Evolutionary conservation across 208 protist genomes (phyloP), one percentile per base, ranked within the genome.

Genomic region (Leishmania tropica): DNA sequence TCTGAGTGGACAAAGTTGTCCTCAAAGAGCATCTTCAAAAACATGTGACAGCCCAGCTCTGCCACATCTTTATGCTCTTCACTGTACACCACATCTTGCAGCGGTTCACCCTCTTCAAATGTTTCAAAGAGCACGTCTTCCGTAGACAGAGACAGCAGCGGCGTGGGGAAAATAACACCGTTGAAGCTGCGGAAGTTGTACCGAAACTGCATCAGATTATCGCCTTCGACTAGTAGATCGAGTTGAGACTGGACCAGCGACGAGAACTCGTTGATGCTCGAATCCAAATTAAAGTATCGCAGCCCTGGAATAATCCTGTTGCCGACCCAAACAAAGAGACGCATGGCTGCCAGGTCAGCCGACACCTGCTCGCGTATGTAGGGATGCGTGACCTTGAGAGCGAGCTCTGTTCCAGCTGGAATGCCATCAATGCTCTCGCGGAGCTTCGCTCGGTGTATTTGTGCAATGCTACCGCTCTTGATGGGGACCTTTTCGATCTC

Each of bases 1-100:
- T 99, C 97, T 6, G 95, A 97, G 85, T 99, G 97, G 45, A 98
- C 89, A 89, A 98, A 98, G 81, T 98, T 98, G 87, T 99, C 94
- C 64, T 97, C 86, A 75, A 99, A 97, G 15, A 98, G 89, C 97
- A 99, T 99, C 81, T 98, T 98, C 15, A 99, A 81, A 80, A 98
- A 99, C 88, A 96, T 96, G 73, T 98, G 91, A 73, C 95, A 97
- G 3, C 96, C 96, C 11, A 94, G 65, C 64, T 93, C 87, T 0
- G 96, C 96, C 62, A 98, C 31, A 47, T 94, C 91, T 7, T 79
- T 78, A 47, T 94, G 93, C 31, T 92, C 85, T 19, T 89, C 80
- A 21, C 79, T 85, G 70, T 83, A 83, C 37, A 85, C 60, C 37
- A 95, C 58, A 65, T 89, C 81, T 68, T 95, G 86, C 53, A 99